Base-by-base conservation (phyloP, 331 rosid species). In the Malus hybrid region DNA sequence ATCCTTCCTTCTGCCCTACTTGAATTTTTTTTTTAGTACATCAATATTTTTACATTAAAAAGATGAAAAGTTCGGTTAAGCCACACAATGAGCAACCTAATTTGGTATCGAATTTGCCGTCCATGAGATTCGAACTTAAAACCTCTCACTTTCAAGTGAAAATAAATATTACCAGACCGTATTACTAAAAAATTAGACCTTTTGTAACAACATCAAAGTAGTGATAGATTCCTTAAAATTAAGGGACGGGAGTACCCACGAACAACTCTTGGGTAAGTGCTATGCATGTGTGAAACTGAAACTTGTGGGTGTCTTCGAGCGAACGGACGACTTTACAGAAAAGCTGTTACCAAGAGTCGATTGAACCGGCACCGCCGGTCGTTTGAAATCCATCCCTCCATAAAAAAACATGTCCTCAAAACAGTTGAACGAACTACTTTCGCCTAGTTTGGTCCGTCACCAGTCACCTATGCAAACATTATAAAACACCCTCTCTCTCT, bases 401-500 rank as follows among this genome's bases (percentile, higher is more conserved):
- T 71, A 65, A 86, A 75, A 79, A 15, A 77, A 75, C 24, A 24
- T 39, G 46, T 77, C 81, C 33, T 65, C 36, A 66, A 32, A 61
- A 65, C 69, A 9, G 46, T 39, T 39, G 46, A 39, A 39, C 46
- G 3, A 39, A 9, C 46, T 39, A 39, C 46, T 39, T 39, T 39
- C 12, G 3, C 75, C 22, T 42, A 9, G 85, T 82, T 84, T 88
- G 81, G 80, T 82, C 90, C 72, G 79, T 29, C 24, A 28, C 77
- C 29, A 11, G 57, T 73, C 28, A 15, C 18, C 18, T 5, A 36
- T 12, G 48, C 7, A 29, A 73, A 7, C 46, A 12, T 75, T 52
- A 42, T 76, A 76, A 16, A 71, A 32, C 46, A 39, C 12, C 4
- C 44, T 0, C 44, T 39, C 44, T 39, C 12, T 2, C 42, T 28